Percentiles rank a stretch among this genome's conserved stretches.
Evolutionary conservation across 2,329 filamentous ascomycete species (phyloP).

Genomic region (Diaporthe citrichinensis): DNA sequence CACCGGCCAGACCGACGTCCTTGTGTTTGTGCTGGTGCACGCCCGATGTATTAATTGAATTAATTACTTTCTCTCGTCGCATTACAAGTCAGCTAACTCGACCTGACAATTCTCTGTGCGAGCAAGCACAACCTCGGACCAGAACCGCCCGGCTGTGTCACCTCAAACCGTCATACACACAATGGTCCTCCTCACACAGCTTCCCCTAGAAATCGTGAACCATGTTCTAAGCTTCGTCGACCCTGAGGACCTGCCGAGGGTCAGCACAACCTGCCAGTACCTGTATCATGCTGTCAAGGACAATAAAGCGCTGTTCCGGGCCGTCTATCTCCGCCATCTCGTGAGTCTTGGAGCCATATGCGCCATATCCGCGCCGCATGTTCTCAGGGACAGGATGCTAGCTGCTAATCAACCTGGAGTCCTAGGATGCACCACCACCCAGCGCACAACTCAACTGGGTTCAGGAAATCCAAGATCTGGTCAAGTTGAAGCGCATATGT

Average conservation of each 20-base stretch:
- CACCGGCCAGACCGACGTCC: neutral
- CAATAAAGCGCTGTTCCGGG: constrained; percentile 73
- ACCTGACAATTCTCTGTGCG: too few species aligned
- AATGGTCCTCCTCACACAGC: constrained; percentile 54
- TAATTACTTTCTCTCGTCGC: neutral
- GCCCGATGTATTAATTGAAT: neutral
- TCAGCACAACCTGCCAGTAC: constrained; percentile 65
- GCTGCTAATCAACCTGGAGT: constrained; percentile 3
- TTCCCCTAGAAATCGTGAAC: constrained; percentile 76
- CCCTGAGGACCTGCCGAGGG: constrained; percentile 67
- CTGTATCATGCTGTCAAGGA: constrained; percentile 68
- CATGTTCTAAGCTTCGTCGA: constrained; percentile 70
- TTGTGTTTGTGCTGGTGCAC: neutral
- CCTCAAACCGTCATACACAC: neutral
- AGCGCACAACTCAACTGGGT: constrained; percentile 38
- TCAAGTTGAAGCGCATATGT: constrained; percentile 61
- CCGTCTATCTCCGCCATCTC: constrained; percentile 71
- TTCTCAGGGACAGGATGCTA: neutral
- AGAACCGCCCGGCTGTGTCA: neutral
- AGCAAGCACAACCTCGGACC: too few species aligned
- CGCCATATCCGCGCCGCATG: neutral
- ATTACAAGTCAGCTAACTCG: neutral
- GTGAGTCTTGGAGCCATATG: constrained; percentile 55
- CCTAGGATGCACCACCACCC: constrained; percentile 33
- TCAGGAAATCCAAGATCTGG: constrained; percentile 58